Evolutionary conservation across 495 filamentous ascomycete genomes (phyloP), one percentile per base, ranked within the genome.

Genomic region (Platismatia glauca): DNA sequence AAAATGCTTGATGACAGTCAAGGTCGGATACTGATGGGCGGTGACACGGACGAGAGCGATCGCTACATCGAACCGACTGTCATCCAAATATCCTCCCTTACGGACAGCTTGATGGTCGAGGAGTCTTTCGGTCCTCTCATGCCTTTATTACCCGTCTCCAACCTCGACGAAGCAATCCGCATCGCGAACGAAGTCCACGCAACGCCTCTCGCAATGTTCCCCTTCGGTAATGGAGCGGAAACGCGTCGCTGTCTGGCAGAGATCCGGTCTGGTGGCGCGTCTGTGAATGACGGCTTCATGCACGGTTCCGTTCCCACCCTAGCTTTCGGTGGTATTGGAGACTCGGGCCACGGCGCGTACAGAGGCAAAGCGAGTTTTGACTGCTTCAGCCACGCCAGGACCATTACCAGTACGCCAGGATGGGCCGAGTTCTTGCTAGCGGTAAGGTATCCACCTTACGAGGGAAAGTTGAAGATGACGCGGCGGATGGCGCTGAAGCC

Each of bases 41-140:
- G 92, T 34, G 81, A 84, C 58, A 84, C 88, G 77, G 89, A 95
- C 69, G 87, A 89, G 75, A 74, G 76, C 66, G 84, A 91, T 48
- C 82, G 84, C 52, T 96, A 85, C 71, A 90, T 98, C 64, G 88
- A 91, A 69, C 89, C 90, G 0, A 97, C 94, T 0, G 81, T 94
- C 11, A 82, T 97, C 33, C 80, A 86, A 66, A 84, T 97, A 27
- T 78, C 88, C 66, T 85, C 83, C 57, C 63, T 79, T n/a, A 79
- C 89, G 29, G 94, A 97, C 73, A 82, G 88, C 31, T 77, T 96
- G 71, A 79, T 96, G 67, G 68, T 72, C 58, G 82, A 93, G 57
- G 94, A 98, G 77, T 86, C 84, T 64, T 98, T 97, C 70, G 94
- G 92, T 41, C 94, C 94, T 16, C 79, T 96, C 59, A 87, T 95